Percentiles rank a stretch among this genome's conserved stretches.
These are phyloP conservation scores for Saxophila tyrrhenica DNA, from an alignment of 495 filamentous ascomycete genomes.

Conservation along the genomic window DNA sequence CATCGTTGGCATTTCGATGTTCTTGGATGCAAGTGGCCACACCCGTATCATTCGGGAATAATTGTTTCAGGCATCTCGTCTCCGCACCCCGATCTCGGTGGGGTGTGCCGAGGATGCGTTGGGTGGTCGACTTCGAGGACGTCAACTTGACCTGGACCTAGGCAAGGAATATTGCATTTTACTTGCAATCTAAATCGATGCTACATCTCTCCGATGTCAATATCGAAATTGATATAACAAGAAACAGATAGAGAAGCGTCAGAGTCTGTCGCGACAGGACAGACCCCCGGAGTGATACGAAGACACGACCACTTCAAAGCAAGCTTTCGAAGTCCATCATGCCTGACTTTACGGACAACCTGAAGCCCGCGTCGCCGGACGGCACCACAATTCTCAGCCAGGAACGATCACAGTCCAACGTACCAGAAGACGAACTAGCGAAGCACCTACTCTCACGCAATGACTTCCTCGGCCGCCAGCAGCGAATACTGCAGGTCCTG, in stretches of 20 bases:
- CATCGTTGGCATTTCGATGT: background rate
- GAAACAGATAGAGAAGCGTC: too few relatives aligned
- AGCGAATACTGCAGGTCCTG: conserved; percentile 31
- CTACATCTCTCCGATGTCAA: background rate
- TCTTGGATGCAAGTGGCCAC: too few relatives aligned
- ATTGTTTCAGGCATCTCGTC: background rate
- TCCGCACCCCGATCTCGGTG: too few relatives aligned
- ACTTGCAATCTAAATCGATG: too few relatives aligned
- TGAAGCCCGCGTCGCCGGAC: conserved; percentile 31
- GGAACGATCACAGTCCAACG: conserved; percentile 32
- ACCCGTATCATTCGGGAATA: background rate
- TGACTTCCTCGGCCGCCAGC: conserved; percentile 35
- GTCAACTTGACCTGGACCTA: background rate
- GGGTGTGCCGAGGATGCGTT: background rate
- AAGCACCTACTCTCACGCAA: conserved; percentile 33
- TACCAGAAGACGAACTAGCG: conserved; percentile 31
- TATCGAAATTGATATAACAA: background rate
- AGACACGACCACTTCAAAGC: too few relatives aligned
- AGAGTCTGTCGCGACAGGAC: too few relatives aligned
- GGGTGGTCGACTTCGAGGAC: background rate
- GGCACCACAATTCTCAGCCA: conserved; percentile 31
- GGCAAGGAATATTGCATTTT: too few relatives aligned
- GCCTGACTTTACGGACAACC: conserved; percentile 38
- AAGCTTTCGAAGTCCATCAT: conserved; percentile 17
- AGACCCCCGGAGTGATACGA: too few relatives aligned